A percentile compares a stretch with the other conserved stretches of the same genome.
phyloP scores from a whole-genome alignment of 2,329 filamentous ascomycete genomes.

The Fusarium humuli region DNA sequence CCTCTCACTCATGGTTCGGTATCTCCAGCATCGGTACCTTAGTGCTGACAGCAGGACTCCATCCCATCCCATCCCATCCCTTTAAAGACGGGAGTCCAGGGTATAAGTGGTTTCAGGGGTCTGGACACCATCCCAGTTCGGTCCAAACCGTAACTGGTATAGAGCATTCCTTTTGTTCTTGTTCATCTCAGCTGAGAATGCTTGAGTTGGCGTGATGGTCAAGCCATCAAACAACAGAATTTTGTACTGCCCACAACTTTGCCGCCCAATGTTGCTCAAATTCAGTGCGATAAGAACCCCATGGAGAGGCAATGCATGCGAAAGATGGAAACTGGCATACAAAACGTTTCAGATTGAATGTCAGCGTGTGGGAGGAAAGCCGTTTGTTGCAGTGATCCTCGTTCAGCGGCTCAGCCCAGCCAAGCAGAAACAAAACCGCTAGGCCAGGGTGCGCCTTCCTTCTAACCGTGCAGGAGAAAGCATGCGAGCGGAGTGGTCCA shows the following conservation, averaged over 20 bases:
- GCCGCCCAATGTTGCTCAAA: neutral
- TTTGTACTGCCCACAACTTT: neutral
- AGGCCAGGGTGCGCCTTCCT: neutral
- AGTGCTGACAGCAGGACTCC: constrained; percentile 27
- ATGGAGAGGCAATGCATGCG: neutral
- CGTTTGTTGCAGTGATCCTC: constrained; percentile 3
- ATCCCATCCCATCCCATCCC: neutral
- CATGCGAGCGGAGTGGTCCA: constrained; percentile 1
- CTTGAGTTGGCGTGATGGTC: constrained; percentile 16
- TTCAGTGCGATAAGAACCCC: neutral
- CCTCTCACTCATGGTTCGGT: neutral
- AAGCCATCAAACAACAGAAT: neutral
- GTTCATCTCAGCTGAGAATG: constrained; percentile 23
- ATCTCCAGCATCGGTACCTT: constrained; percentile 15
- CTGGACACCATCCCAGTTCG: constrained; percentile 13
- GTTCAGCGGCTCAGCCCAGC: constrained; percentile 13
- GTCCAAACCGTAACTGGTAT: constrained; percentile 16
- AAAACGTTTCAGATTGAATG: constrained; percentile 16
- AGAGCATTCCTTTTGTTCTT: constrained; percentile 13
- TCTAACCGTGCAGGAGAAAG: constrained; percentile 2
- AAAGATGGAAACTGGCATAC: neutral
- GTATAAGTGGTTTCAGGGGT: constrained; percentile 28
- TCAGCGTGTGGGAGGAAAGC: constrained; percentile 6
- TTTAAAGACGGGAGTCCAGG: constrained; percentile 25
- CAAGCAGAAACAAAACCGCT: constrained; percentile 23